These are phyloP conservation scores for Clarireedia homoeocarpa DNA, from an alignment of 2,329 filamentous ascomycete genomes.

Conservation along the genomic window DNA sequence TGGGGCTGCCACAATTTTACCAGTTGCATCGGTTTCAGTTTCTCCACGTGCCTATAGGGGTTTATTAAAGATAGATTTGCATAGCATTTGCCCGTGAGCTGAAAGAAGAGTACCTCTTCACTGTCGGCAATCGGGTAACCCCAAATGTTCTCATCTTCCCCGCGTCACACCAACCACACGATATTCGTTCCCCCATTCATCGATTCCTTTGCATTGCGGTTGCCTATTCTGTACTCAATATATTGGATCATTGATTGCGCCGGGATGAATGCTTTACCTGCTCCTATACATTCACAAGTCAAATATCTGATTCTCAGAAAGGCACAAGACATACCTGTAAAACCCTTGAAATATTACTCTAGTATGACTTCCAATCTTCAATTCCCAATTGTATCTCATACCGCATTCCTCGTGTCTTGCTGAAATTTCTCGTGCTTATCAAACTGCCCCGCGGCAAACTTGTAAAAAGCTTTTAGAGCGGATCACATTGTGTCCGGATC, in stretches of 20 bases:
- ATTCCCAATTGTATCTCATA: slow-evolving; percentile 53
- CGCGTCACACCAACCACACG: slow-evolving; percentile 66
- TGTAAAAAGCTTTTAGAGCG: neutral
- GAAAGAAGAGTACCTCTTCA: slow-evolving; percentile 39
- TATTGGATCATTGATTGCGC: neutral
- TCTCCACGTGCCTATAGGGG: slow-evolving; percentile 52
- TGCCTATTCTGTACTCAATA: slow-evolving; percentile 37
- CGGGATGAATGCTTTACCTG: slow-evolving; percentile 6
- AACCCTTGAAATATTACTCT: slow-evolving; percentile 65
- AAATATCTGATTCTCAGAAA: neutral
- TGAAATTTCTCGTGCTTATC: slow-evolving; percentile 12
- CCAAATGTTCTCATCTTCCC: slow-evolving; percentile 64
- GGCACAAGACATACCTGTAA: slow-evolving; percentile 43
- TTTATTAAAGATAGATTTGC: neutral
- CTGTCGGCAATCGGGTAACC: slow-evolving; percentile 60
- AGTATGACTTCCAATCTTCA: slow-evolving; percentile 59
- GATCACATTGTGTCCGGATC: neutral
- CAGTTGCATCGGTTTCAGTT: slow-evolving; percentile 70
- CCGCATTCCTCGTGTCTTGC: slow-evolving; percentile 11
- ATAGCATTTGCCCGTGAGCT: no score
- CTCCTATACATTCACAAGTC: neutral
- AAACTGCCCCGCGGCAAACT: slow-evolving; percentile 13
- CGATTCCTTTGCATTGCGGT: slow-evolving; percentile 68
- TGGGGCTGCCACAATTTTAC: no score
- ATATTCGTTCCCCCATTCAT: slow-evolving; percentile 76